Percentiles rank a stretch among this genome's conserved stretches.
These are phyloP conservation scores for Xylaria sp. DNA, from an alignment of 2,329 filamentous ascomycete species.

Conservation along the genomic window DNA sequence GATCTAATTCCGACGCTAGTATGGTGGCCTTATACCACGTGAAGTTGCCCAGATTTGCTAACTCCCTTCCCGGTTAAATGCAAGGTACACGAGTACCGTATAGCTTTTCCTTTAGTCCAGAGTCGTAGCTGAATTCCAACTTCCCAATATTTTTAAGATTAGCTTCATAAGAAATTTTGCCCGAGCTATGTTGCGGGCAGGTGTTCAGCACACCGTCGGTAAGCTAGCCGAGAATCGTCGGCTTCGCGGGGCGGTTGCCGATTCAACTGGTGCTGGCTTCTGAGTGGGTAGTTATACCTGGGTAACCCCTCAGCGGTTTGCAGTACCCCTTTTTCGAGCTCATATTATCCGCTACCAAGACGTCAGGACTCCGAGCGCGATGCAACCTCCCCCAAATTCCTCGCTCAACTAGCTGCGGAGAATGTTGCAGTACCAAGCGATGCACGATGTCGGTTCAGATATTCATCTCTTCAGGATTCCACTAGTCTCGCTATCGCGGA, in stretches of 20 bases:
- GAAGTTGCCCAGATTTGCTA: background rate
- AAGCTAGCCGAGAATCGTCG: constrained; percentile 16
- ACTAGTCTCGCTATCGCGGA: constrained; percentile 16
- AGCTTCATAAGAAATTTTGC: background rate
- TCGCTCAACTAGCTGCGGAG: constrained; percentile 26
- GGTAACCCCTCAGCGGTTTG: constrained; percentile 2
- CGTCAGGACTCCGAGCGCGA: constrained; percentile 5
- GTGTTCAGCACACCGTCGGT: background rate
- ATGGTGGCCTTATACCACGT: background rate
- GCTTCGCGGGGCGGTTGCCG: constrained; percentile 32
- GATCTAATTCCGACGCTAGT: background rate
- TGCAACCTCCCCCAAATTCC: constrained; percentile 25
- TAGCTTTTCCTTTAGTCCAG: background rate
- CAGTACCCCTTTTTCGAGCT: background rate
- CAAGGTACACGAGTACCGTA: background rate
- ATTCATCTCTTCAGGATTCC: background rate
- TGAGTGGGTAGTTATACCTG: background rate
- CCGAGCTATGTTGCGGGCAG: background rate
- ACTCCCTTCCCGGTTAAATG: background rate
- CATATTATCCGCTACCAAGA: constrained; percentile 23
- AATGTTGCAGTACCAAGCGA: constrained; percentile 20
- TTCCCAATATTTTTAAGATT: background rate
- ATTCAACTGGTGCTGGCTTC: background rate
- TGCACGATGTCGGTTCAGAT: constrained; percentile 15
- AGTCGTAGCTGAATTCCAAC: background rate